These are phyloP conservation scores for Beauveria caledonica DNA, from an alignment of 2,329 filamentous ascomycete species.

Conservation along the genomic window DNA sequence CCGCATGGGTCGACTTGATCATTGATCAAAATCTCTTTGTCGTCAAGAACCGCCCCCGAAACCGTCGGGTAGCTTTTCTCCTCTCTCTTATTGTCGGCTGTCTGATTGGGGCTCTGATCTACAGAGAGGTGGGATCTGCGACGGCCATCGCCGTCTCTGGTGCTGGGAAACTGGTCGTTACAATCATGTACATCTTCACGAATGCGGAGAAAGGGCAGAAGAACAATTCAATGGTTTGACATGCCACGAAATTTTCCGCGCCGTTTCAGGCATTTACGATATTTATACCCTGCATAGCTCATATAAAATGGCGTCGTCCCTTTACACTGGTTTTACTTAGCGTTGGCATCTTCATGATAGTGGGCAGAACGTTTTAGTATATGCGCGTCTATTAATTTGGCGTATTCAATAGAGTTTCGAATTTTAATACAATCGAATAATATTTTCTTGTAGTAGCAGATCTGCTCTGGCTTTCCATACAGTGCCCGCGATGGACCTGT, in stretches of 20 bases:
- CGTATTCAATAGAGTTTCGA: not conserved
- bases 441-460: too few species aligned
- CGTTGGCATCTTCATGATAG: not conserved
- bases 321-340: not conserved
- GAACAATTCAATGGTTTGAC: not conserved
- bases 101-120: slow-evolving; percentile 44
- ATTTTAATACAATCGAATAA: too few species aligned
- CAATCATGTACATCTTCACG: slow-evolving; percentile 36
- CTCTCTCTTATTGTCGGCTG: slow-evolving; percentile 37
- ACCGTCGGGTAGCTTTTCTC: slow-evolving; percentile 42
- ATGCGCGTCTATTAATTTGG: not conserved
- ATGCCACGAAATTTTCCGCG: not conserved
- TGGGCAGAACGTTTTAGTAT: not conserved
- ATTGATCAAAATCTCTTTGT: slow-evolving; percentile 44
- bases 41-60: slow-evolving; percentile 39
- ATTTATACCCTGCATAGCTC: not conserved
- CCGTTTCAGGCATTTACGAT: not conserved
- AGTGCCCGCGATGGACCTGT: too few species aligned
- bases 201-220: slow-evolving; percentile 22
- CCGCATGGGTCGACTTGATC: slow-evolving; percentile 52
- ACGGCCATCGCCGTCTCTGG: slow-evolving; percentile 36
- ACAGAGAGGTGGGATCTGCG: slow-evolving; percentile 32
- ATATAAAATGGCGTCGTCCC: not conserved
- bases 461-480: too few species aligned
- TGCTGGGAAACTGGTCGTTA: slow-evolving; percentile 37